Conservation (phyloP, 2,329 filamentous ascomycete genomes). For the Penicillium sp. region DNA sequence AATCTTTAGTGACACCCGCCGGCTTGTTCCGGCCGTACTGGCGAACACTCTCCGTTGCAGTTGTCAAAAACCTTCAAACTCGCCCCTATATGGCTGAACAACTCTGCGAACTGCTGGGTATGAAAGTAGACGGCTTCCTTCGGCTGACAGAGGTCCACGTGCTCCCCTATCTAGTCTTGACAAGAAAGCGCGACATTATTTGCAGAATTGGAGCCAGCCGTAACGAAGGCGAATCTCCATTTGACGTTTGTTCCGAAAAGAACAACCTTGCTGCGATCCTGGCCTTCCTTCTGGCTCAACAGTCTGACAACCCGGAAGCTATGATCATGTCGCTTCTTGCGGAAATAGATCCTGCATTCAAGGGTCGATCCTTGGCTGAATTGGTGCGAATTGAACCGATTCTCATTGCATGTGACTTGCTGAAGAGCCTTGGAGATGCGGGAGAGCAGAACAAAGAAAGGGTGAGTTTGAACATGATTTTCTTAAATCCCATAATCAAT, state of each 20-base stretch:
- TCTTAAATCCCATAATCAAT: background rate
- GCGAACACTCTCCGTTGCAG: conserved; percentile 80
- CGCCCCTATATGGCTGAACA: conserved; percentile 82
- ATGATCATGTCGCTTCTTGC: conserved; percentile 72
- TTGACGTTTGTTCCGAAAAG: conserved; percentile 67
- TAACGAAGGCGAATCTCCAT: conserved; percentile 57
- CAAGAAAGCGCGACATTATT: conserved; percentile 77
- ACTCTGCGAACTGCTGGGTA: conserved; percentile 79
- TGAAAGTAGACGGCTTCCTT: conserved; percentile 76
- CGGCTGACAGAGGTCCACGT: conserved; percentile 78
- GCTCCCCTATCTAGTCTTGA: conserved; percentile 83
- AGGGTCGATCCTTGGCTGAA: conserved; percentile 67
- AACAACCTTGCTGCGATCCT: conserved; percentile 65
- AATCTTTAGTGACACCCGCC: conserved; percentile 65
- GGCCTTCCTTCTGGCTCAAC: conserved; percentile 63
- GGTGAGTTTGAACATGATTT: conserved; percentile 54
- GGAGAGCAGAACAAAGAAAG: conserved; percentile 57
- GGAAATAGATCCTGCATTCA: conserved; percentile 73
- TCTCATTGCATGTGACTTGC: conserved; percentile 76
- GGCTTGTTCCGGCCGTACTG: conserved; percentile 86
- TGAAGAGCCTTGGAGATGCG: conserved; percentile 79
- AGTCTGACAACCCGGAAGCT: conserved; percentile 68
- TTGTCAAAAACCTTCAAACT: conserved; percentile 79
- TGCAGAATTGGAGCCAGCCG: conserved; percentile 77
- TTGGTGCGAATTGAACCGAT: conserved; percentile 78